Evolutionary conservation across 2,329 filamentous ascomycete species (phyloP), one percentile per base, ranked within the genome.

Genomic region (Pseudonectria foliicola): DNA sequence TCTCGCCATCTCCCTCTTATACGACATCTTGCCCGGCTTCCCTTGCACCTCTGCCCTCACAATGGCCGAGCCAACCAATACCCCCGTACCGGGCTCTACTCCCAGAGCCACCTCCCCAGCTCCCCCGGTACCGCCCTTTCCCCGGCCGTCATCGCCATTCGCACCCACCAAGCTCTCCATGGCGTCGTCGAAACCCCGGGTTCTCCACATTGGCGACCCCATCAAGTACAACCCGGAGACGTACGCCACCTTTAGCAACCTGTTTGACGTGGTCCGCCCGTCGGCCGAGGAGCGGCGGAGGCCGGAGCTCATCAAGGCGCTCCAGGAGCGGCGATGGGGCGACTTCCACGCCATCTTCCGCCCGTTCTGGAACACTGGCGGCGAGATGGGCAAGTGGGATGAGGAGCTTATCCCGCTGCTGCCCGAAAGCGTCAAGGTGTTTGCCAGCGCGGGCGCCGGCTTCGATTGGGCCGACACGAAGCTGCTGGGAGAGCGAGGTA

Each of bases 181-280:
- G 31, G 36, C 40, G 13, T 30, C 29, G 3, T 32, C 52, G 12
- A 68, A 58, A 40, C 67, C 60, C 29, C 73, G 80, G 44, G 80
- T 92, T 40, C 73, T 93, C 46, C 82, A 80, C 63, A 79, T 87
- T 59, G 86, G 85, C 43, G 85, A 89, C 52, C 62, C 67, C 7
- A 56, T 71, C 38, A 63, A 62, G 43, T 73, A 71, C 55, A 72
- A 73, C 44, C 63, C 59, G 0, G 54, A 60, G 2, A 69, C 66
- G 0, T 71, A 70, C 46, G 55, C 55, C 23, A 55, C 58, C 41
- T 66, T 75, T 47, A 52, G 57, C 18, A 30, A 54, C 0, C 56
- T 51, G 13, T 76, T 68, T 47, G 63, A 72, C 11, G 58, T 79
- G 15, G 51, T 77, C 32, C 67, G 70, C n/a, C 73, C 72, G 1